Evolutionary conservation across 495 filamentous ascomycete species (phyloP), one percentile per base, ranked within the genome.

Genomic region (Chlorociboria aeruginascens): DNA sequence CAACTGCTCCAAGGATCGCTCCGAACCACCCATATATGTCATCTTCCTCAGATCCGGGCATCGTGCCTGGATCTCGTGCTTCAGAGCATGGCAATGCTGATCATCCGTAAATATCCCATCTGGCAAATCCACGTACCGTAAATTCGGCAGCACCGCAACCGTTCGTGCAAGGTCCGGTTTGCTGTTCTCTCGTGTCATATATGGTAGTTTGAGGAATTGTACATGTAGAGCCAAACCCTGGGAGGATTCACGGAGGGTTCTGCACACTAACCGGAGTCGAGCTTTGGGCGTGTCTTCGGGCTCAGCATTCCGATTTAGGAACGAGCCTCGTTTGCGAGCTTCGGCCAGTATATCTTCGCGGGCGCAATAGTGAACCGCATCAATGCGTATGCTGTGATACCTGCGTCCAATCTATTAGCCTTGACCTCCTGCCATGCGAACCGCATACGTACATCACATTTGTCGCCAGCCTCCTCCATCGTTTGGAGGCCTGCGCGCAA

Each of bases 311-410:
- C 81, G 79, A 56, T 82, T 72, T 50, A 89, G 79, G 60, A 79
- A 77, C 10, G 84, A 83, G 47, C 80, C 77, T 17, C 82, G 78
- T 50, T 83, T 86, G 43, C 89, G 82, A 59, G 74, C 79, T 54
- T 85, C 83, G 41, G 82, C 74, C 12, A 95, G 73, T 50, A 84
- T 68, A 43, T 83, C 77, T 63, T 97, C 92, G 50, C 83, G 78
- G 43, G 85, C 78, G 68, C 92, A 97, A 65, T 94, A 97, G 62
- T 98, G 92, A 28, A 98, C 90, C 10, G 82, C 74, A 52, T 98
- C 92, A 55, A 98, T 90, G 30, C 90, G 85, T 51, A 98, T 80
- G 63, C 87, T 85, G 39, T 77, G 78, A 59, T 96, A 98, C 39
- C 87, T 94, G 51, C 45, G 48, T 8, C 38, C 20, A 30, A 13